These are phyloP conservation scores for Cicer pinnatifidum DNA, from an alignment of 306 rosid species.

Conservation along the genomic window DNA sequence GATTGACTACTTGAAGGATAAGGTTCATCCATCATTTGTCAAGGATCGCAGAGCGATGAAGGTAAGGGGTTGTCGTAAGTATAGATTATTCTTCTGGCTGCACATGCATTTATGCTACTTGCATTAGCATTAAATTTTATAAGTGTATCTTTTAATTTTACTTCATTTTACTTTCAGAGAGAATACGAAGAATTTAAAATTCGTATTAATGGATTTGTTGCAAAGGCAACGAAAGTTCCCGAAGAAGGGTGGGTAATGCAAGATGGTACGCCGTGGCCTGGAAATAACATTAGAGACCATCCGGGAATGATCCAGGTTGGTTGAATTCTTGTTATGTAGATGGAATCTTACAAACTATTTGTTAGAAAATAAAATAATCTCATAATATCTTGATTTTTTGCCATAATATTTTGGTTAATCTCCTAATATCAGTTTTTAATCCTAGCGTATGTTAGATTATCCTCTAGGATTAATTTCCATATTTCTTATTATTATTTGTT, in stretches of 20 bases:
- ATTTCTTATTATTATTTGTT: too few relatives aligned
- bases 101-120: background rate
- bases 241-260: constrained; percentile 99
- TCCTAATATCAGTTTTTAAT: too few relatives aligned
- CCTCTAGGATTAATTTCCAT: too few relatives aligned
- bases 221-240: constrained; percentile 82
- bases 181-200: constrained; percentile 95
- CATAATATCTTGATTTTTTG: too few relatives aligned
- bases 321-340: constrained; percentile 12
- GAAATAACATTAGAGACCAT: constrained; percentile 98
- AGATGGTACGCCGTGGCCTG: constrained; percentile 99
- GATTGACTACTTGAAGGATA: constrained; percentile 94
- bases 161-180: constrained; percentile 59
- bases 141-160: constrained; percentile 31
- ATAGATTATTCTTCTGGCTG: background rate
- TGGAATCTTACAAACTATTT: background rate
- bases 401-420: too few relatives aligned
- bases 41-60: constrained; percentile 99
- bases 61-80: constrained; percentile 52
- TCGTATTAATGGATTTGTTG: constrained; percentile 83
- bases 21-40: constrained; percentile 81
- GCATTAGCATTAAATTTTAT: background rate
- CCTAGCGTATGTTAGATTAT: too few relatives aligned
- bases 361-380: too few relatives aligned
- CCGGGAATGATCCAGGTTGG: constrained; percentile 98